Evolutionary conservation across 75 land plant species (phyloP).

Genomic region (Selaginella tamariscina): DNA sequence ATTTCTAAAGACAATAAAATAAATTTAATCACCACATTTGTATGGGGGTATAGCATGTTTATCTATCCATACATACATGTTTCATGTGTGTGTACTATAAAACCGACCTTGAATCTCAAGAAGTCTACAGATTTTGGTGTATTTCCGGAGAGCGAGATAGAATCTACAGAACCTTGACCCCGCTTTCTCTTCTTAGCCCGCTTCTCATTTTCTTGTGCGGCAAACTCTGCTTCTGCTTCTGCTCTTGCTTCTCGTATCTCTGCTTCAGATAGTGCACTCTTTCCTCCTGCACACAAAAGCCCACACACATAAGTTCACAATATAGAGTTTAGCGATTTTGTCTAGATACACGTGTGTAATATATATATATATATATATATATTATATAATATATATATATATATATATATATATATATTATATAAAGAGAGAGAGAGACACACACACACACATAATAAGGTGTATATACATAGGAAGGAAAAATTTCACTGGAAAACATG

Average conservation of each 20-base stretch:
- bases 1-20: slow-evolving; percentile 34
- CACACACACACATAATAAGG: too few relatives aligned
- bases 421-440: too few relatives aligned
- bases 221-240: slow-evolving; percentile 59
- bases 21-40: too few relatives aligned
- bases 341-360: not conserved
- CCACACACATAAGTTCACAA: too few relatives aligned
- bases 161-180: slow-evolving; percentile 25
- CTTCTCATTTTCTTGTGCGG: slow-evolving; percentile 15
- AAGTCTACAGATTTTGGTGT: slow-evolving; percentile 19
- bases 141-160: slow-evolving; percentile 23
- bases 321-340: too few relatives aligned
- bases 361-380: too few relatives aligned
- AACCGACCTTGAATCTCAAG: slow-evolving; percentile 25
- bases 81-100: too few relatives aligned
- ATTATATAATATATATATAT: too few relatives aligned
- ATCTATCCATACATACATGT: too few relatives aligned
- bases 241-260: slow-evolving; percentile 46
- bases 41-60: not conserved
- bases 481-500: too few relatives aligned
- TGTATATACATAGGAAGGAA: too few relatives aligned
- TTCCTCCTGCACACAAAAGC: slow-evolving; percentile 43
- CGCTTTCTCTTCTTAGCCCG: slow-evolving; percentile 22
- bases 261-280: slow-evolving; percentile 28
- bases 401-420: too few relatives aligned